Evolutionary conservation across 2,329 filamentous ascomycete species (phyloP), one percentile per base, ranked within the genome.

Genomic region (Thelonectria discophora): DNA sequence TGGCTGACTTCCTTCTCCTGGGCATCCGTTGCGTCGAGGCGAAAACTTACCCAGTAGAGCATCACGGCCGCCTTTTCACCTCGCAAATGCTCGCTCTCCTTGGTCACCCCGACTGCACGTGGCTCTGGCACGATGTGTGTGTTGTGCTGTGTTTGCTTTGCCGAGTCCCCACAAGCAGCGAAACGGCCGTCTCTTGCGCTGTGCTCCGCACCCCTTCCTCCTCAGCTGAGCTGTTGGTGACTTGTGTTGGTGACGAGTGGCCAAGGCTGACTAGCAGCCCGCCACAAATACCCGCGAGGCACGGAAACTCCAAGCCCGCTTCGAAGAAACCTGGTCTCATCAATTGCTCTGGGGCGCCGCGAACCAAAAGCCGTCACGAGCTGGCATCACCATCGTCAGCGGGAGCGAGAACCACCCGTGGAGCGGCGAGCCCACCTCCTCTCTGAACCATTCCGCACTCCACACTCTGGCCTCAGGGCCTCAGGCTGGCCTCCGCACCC

Each of bases 391-490:
- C 40, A 46, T 37, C 15, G 20, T 21, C 17, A 46, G 34, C 42
- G 42, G 27, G 27, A 45, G n/a, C 27, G 21, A 50, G 54, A 43
- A 34, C 47, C 47, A 32, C 39, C 34, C 39, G n/a, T 43, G 48
- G 24, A 52, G 50, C 40, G 58, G 52, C 21, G 56, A 46, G 47
- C 47, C 58, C 56, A 42, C 57, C 34, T 42, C 43, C 32, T 30
- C 18, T 24, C 24, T 48, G 39, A 43, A 49, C 43, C 34, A 54
- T 48, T 49, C 37, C 50, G 53, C 45, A 46, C 50, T 57, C 46
- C 50, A 59, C 27, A 37, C 30, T 50, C 30, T 39, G 39, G 46
- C 2, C 27, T 37, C 34, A 13, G 34, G 34, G 12, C 34, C 34
- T 37, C 45, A 12, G 20, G 45, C 45, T 24, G 20, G 45, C 45